Conservation (phyloP, 495 filamentous ascomycete species). For the Hypoxylon perforatum region DNA sequence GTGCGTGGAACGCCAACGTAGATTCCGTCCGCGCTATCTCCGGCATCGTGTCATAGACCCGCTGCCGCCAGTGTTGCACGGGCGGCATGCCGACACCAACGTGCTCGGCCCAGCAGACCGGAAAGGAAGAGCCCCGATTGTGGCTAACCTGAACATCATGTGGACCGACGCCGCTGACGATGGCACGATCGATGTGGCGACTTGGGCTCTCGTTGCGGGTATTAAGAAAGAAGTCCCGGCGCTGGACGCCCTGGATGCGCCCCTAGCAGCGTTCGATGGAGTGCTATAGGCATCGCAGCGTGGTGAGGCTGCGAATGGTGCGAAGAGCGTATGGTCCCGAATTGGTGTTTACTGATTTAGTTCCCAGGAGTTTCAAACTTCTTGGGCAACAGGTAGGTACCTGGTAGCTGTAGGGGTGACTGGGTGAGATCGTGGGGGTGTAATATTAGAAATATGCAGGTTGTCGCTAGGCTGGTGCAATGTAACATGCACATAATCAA, state of each 20-base stretch:
- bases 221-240: slow-evolving; percentile 8
- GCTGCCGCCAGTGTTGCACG: slow-evolving; percentile 57
- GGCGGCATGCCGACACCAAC: slow-evolving; percentile 54
- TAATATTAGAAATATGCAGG: too few species aligned
- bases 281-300: too few species aligned
- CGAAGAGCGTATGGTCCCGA: too few species aligned
- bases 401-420: too few species aligned
- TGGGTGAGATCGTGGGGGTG: too few species aligned
- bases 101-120: slow-evolving; percentile 56
- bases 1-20: slow-evolving; percentile 30
- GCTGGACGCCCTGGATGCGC: slow-evolving; percentile 28
- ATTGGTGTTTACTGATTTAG: too few species aligned
- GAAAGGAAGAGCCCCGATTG: slow-evolving; percentile 31
- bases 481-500: too few species aligned
- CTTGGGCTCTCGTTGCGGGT: slow-evolving; percentile 5
- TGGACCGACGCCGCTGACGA: slow-evolving; percentile 16
- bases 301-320: too few species aligned
- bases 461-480: too few species aligned
- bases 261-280: too few species aligned
- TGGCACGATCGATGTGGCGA: slow-evolving; percentile 4
- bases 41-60: slow-evolving; percentile 44
- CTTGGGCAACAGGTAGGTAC: too few species aligned
- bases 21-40: background rate
- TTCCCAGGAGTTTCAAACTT: too few species aligned
- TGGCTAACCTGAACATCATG: slow-evolving; percentile 1